Evolutionary conservation across 2,329 filamentous ascomycete genomes (phyloP).

Genomic region (Claviceps pazoutovae): DNA sequence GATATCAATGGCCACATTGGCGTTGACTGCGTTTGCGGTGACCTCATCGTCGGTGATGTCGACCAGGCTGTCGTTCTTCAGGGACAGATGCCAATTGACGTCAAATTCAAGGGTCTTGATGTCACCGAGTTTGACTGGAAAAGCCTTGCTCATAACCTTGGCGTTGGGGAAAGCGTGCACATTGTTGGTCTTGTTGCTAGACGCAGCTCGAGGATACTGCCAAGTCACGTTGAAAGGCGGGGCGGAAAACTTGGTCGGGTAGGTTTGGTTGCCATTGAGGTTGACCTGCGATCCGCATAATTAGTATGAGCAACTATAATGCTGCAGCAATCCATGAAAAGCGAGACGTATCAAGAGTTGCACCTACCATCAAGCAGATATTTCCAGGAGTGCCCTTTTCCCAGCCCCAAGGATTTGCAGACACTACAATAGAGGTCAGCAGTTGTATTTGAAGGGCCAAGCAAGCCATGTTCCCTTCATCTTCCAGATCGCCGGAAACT

Average conservation of each 20-base stretch:
- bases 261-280: slow-evolving; percentile 28
- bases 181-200: slow-evolving; percentile 14
- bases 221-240: slow-evolving; percentile 39
- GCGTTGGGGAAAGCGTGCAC: slow-evolving; percentile 44
- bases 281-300: slow-evolving; percentile 1
- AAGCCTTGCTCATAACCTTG: slow-evolving; percentile 27
- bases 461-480: background rate
- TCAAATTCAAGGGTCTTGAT: slow-evolving; percentile 29
- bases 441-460: background rate
- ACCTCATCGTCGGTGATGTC: slow-evolving; percentile 23
- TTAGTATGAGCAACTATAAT: background rate
- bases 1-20: slow-evolving; percentile 46
- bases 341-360: no score
- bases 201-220: slow-evolving; percentile 28
- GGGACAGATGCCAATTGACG: slow-evolving; percentile 34
- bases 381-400: slow-evolving; percentile 21
- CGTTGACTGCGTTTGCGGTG: slow-evolving; percentile 24
- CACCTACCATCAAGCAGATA: slow-evolving; percentile 37
- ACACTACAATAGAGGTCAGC: slow-evolving; percentile 24
- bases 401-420: slow-evolving; percentile 43
- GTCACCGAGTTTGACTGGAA: slow-evolving; percentile 27
- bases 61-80: slow-evolving; percentile 24
- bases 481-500: no score
- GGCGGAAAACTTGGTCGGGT: slow-evolving; percentile 29
- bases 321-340: background rate